Evolutionary conservation across 164 flowering plant species (phyloP).

Genomic region (Magnolia changhungtana): DNA sequence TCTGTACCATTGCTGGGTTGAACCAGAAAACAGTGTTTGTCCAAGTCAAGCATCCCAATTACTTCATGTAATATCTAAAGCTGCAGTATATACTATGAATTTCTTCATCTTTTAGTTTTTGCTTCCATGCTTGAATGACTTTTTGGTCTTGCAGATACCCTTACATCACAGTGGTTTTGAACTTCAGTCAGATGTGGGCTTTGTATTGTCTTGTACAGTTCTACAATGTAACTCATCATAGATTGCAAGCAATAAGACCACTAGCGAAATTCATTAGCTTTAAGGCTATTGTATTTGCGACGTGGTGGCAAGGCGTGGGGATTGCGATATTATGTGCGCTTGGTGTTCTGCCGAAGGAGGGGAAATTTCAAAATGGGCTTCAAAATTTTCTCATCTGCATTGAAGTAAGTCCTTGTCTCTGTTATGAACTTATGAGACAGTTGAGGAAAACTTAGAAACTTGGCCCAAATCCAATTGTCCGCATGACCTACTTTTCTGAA

Average conservation of each 20-base stretch:
- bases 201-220: slow-evolving; percentile 86
- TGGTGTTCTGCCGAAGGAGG: slow-evolving; percentile 55
- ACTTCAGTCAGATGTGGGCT: slow-evolving; percentile 99
- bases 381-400: slow-evolving; percentile 88
- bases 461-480: no score
- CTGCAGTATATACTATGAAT: neutral
- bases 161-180: slow-evolving; percentile 69
- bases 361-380: slow-evolving; percentile 53
- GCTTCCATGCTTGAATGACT: neutral
- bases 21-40: no score
- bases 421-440: neutral
- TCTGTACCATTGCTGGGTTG: no score
- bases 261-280: slow-evolving; percentile 90
- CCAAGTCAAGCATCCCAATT: neutral
- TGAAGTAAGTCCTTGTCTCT: slow-evolving; percentile 49
- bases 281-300: slow-evolving; percentile 93
- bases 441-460: no score
- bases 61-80: neutral
- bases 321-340: slow-evolving; percentile 59
- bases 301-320: slow-evolving; percentile 99
- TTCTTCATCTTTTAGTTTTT: neutral
- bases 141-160: slow-evolving; percentile 61
- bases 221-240: slow-evolving; percentile 71
- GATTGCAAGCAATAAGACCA: slow-evolving; percentile 65
- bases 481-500: no score